Conservation (phyloP, 768 basidiomycete genomes). For the Hydnomerulius pinastri region DNA sequence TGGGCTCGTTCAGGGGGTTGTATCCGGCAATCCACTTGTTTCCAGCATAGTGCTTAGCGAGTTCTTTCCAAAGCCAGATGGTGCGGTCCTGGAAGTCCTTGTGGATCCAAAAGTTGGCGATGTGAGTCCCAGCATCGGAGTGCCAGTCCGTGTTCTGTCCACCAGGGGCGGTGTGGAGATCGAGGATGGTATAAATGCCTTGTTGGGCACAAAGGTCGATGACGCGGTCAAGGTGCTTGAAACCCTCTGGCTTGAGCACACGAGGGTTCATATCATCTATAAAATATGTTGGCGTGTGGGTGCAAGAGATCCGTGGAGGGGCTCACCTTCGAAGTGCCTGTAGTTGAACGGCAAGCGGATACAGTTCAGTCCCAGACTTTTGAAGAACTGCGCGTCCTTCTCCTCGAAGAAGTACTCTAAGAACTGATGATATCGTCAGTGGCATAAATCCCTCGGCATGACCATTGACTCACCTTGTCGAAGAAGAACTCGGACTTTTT, state of each 20-base stretch:
- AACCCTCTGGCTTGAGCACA: constrained; percentile 70
- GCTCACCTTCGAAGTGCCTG: constrained; percentile 58
- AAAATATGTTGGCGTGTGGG: background rate
- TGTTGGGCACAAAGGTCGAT: constrained; percentile 73
- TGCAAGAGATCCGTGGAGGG: background rate
- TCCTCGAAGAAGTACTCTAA: constrained; percentile 84
- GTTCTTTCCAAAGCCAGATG: constrained; percentile 75
- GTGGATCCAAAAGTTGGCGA: constrained; percentile 79
- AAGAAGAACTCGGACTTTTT: constrained; percentile 79
- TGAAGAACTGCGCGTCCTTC: constrained; percentile 75
- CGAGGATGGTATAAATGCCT: constrained; percentile 78
- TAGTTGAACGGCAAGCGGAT: constrained; percentile 79
- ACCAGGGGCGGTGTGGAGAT: constrained; percentile 76
- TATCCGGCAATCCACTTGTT: constrained; percentile 87
- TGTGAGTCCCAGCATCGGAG: constrained; percentile 66
- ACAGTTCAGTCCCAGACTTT: constrained; percentile 76
- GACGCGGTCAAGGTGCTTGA: constrained; percentile 83
- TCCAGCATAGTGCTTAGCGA: constrained; percentile 73
- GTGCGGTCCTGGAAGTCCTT: constrained; percentile 83
- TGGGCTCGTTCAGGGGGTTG: constrained; percentile 82
- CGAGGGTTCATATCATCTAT: constrained; percentile 76
- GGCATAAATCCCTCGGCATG: background rate
- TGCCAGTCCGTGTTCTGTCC: constrained; percentile 85
- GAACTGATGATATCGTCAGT: constrained; percentile 46
- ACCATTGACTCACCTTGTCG: constrained; percentile 59